Percentiles rank a stretch among this genome's conserved stretches.
phyloP scores from a whole-genome alignment of 2,329 filamentous ascomycete genomes.

The Trichoderma lentiforme region DNA sequence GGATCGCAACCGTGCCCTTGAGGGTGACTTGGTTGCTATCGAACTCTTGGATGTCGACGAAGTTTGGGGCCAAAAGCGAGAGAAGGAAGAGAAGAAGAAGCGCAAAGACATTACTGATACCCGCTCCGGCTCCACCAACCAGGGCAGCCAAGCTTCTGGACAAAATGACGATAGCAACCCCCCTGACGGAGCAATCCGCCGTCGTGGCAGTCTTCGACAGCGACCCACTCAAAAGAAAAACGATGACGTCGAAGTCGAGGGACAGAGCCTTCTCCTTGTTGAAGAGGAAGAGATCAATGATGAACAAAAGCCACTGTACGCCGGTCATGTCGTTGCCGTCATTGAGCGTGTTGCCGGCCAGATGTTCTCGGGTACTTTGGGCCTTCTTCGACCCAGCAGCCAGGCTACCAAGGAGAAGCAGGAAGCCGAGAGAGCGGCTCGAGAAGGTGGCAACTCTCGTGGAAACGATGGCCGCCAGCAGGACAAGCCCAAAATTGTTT shows the following conservation, averaged over 20 bases:
- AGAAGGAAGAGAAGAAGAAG: slow-evolving; percentile 99
- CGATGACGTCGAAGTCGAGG: slow-evolving; percentile 97
- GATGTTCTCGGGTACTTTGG: slow-evolving; percentile 97
- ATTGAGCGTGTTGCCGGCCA: slow-evolving; percentile 95
- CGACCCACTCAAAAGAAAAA: slow-evolving; percentile 99
- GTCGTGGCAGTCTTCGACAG: slow-evolving; percentile 92
- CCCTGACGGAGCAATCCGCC: slow-evolving; percentile 79
- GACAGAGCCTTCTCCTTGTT: slow-evolving; percentile 91
- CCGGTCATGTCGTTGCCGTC: slow-evolving; percentile 94
- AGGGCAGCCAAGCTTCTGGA: slow-evolving; percentile 61
- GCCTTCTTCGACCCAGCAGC: slow-evolving; percentile 89
- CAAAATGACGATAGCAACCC: slow-evolving; percentile 61
- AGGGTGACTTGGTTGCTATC: slow-evolving; percentile 92
- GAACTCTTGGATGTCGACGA: slow-evolving; percentile 97
- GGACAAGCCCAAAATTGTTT: slow-evolving; percentile 99
- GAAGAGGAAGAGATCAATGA: slow-evolving; percentile 99
- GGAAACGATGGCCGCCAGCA: slow-evolving; percentile 75
- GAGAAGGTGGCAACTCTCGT: slow-evolving; percentile 71
- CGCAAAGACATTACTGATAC: slow-evolving; percentile 97
- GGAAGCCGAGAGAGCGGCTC: slow-evolving; percentile 88
- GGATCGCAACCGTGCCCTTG: slow-evolving; percentile 92
- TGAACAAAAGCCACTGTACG: slow-evolving; percentile 95
- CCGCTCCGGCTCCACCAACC: slow-evolving; percentile 71
- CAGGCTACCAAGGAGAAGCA: slow-evolving; percentile 99
- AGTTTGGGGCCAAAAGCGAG: slow-evolving; percentile 97